Evolutionary conservation across 345 rosid species (phyloP), one percentile per base, ranked within the genome.

Genomic region (Leavenworthia alabamica): DNA sequence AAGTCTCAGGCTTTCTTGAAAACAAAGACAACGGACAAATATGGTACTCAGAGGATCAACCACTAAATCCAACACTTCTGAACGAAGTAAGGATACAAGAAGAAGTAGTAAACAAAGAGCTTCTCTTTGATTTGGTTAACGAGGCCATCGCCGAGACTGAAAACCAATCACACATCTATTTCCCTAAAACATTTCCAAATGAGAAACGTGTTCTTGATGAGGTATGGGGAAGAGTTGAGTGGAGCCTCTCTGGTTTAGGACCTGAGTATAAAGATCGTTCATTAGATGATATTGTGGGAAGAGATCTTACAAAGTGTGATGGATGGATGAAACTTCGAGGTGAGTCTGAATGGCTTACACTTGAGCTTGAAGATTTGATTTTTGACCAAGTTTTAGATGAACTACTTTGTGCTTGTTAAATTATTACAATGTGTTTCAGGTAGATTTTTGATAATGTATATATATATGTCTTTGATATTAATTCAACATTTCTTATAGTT

Each of bases 281-380:
- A 11, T 31, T 85, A 47, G 86, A 87, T 15, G 91, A 85, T 26
- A 75, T 81, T 3, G 75, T 87, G 39, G 82, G 71, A 36, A 67
- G 70, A 43, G 97, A 93, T 64, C 60, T 87, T 62, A 67, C 10
- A 7, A 81, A 65, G 55, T 52, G 70, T 42, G 86, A 89, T 70
- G 76, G 80, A 39, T 87, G 97, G 99, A 73, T 81, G 87, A 70
- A 72, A 57, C 74, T 75, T 47, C 76, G 63, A 41, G 60, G 67
- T 48, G 94, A 87, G 31, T 60, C 74, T 49, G 90, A 87, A 59
- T 82, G 79, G 58, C 77, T 81, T 39, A 81, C 82, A 17, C 80
- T 88, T 50, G 92, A 84, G 58, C 68, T 91, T 27, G 96, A 91
- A 79, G 90, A 88, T 7, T 4, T 80, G 75, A 77, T 91, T 52